A percentile compares a stretch with the other conserved stretches of the same genome.
Evolutionary conservation across 345 rosid genomes (phyloP).

Genomic region (Arabis alpina): DNA sequence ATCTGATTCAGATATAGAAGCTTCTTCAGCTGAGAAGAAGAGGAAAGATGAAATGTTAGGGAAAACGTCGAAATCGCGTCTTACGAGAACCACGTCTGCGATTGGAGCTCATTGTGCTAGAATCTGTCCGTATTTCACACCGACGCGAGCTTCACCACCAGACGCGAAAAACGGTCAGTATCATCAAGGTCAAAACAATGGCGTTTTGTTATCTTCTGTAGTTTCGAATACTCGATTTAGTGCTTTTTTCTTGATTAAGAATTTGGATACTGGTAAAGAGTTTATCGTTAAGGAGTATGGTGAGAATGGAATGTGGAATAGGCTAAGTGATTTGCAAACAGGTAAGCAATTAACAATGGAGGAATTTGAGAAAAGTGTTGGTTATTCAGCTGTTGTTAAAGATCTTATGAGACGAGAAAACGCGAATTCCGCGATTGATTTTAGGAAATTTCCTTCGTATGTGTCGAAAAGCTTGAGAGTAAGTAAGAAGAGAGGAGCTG

Average conservation of each 20-base stretch:
- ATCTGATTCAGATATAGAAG: slow-evolving; percentile 73
- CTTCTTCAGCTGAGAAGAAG: slow-evolving; percentile 46
- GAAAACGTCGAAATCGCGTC: slow-evolving; percentile 60
- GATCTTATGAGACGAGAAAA: slow-evolving; percentile 80
- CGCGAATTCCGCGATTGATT: slow-evolving; percentile 29
- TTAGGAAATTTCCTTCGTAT: slow-evolving; percentile 55
- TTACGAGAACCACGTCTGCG: slow-evolving; percentile 65
- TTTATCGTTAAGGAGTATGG: slow-evolving; percentile 78
- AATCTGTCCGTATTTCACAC: slow-evolving; percentile 47
- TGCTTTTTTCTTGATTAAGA: slow-evolving; percentile 84
- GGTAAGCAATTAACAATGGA: slow-evolving; percentile 92
- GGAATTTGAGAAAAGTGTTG: slow-evolving; percentile 84
- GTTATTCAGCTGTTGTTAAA: slow-evolving; percentile 81
- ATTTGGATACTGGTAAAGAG: slow-evolving; percentile 85
- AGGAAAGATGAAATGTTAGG: slow-evolving; percentile 79
- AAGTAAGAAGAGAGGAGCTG: slow-evolving; percentile 84
- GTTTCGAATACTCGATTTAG: slow-evolving; percentile 50
- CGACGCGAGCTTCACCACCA: slow-evolving; percentile 43
- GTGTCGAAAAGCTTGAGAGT: slow-evolving; percentile 73
- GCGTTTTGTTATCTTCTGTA: slow-evolving; percentile 38
- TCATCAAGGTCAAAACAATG: slow-evolving; percentile 20
- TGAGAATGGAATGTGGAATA: slow-evolving; percentile 85
- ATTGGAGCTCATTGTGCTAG: slow-evolving; percentile 49
- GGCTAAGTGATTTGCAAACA: slow-evolving; percentile 88
- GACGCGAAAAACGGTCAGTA: slow-evolving; percentile 26